Conservation (phyloP, 176 grass and related monocot genomes). For the Urochloa ruziziensis region DNA sequence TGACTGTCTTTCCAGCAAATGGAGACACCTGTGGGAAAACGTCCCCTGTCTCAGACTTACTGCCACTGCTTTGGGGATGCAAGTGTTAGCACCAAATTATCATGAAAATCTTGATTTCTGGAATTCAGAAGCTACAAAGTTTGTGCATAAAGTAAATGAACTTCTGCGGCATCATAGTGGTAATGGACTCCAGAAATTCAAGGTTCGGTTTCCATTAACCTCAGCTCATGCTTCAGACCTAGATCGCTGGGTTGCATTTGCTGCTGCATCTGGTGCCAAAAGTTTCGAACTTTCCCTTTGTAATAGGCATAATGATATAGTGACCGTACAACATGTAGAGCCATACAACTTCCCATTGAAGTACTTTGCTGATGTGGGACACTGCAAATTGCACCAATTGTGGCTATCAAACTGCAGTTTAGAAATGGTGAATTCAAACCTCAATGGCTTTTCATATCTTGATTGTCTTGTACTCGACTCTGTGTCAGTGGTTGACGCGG, state of each 20-base stretch:
- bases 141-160: slow-evolving; percentile 2
- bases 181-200: not conserved
- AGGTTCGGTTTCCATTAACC: not conserved
- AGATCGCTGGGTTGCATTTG: not conserved
- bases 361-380: not conserved
- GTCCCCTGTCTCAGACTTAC: not conserved
- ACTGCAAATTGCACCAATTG: not conserved
- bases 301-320: not conserved
- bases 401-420: not conserved
- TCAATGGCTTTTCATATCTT: slow-evolving; percentile 11
- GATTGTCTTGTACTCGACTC: not conserved
- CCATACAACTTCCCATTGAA: not conserved
- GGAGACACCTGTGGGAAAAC: slow-evolving; percentile 19
- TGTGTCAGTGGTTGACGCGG: not conserved
- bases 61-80: not conserved
- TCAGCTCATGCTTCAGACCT: slow-evolving; percentile 6
- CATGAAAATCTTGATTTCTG: not conserved
- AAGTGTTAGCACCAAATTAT: not conserved
- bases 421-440: not conserved
- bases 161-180: not conserved
- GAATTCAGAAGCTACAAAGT: not conserved
- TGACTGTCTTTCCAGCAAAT: slow-evolving; percentile 1
- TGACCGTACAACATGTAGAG: not conserved
- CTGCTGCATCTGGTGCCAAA: not conserved
- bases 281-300: not conserved